phyloP scores from a whole-genome alignment of 1,139 yeast genomes.

The Keqinozyma sinolaborantium region DNA sequence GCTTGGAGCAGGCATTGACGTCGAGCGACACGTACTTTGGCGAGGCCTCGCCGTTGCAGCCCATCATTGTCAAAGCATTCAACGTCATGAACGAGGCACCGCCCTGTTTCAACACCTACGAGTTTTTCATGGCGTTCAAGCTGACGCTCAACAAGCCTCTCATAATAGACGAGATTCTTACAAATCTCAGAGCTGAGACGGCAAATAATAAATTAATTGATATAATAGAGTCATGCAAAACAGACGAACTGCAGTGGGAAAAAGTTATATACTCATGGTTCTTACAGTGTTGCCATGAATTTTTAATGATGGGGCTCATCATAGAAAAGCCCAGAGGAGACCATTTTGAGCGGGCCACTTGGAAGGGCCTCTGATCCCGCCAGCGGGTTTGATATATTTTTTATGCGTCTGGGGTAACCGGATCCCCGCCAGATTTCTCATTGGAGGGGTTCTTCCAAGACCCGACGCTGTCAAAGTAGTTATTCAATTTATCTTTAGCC shows the following conservation, averaged over 20 bases:
- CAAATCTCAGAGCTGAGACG: conserved; percentile 1
- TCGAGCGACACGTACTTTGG: conserved; percentile 25
- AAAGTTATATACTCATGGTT: conserved; percentile 39
- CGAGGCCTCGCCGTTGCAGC: conserved; percentile 25
- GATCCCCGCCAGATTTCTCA: conserved; percentile 1
- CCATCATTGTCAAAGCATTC: conserved; percentile 56
- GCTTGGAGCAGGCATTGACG: conserved; percentile 29
- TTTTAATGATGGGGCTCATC: conserved; percentile 36
- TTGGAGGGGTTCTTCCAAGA: conserved; percentile 3
- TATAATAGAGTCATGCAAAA: conserved; percentile 9
- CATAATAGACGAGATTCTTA: conserved; percentile 27
- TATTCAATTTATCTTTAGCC: conserved; percentile 14
- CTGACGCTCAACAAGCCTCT: conserved; percentile 44
- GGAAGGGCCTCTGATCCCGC: conserved; percentile 32
- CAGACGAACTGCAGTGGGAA: conserved; percentile 41
- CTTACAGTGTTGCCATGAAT: conserved; percentile 39
- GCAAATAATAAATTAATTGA: conserved; percentile 6
- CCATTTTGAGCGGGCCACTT: conserved; percentile 40
- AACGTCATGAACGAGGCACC: conserved; percentile 81
- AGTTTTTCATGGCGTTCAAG: conserved; percentile 71
- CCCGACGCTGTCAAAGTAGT: conserved; percentile 6
- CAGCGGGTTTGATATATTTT: background rate
- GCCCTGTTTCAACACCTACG: conserved; percentile 67
- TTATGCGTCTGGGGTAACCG: conserved; percentile 1
- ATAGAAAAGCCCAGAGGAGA: conserved; percentile 45